These are phyloP conservation scores for Arabis hirsuta DNA, from an alignment of 345 rosid genomes.

Conservation along the genomic window DNA sequence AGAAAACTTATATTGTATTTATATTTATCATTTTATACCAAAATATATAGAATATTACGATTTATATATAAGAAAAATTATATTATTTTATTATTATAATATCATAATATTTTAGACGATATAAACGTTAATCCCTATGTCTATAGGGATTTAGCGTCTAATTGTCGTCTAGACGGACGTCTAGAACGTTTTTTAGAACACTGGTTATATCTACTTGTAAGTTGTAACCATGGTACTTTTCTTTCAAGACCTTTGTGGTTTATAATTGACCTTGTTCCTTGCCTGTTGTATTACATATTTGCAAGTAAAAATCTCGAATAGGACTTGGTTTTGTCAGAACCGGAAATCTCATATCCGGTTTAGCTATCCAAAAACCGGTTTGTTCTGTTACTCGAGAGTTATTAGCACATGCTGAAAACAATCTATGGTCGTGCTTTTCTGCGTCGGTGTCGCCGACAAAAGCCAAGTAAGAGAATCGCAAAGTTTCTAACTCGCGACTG, in stretches of 20 bases:
- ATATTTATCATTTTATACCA: too few relatives aligned
- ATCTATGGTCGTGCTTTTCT: not conserved
- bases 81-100: too few relatives aligned
- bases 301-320: not conserved
- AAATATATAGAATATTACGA: too few relatives aligned
- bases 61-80: too few relatives aligned
- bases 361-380: not conserved
- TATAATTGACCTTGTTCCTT: too few relatives aligned
- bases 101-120: too few relatives aligned
- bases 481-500: not conserved
- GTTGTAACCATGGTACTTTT: conserved; percentile 18
- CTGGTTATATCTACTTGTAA: not conserved
- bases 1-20: too few relatives aligned
- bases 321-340: not conserved
- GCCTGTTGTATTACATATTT: not conserved
- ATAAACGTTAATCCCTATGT: too few relatives aligned
- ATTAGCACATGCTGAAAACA: conserved; percentile 5
- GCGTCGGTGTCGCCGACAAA: conserved; percentile 37
- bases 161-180: too few relatives aligned
- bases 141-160: too few relatives aligned
- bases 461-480: not conserved
- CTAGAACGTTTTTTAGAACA: too few relatives aligned
- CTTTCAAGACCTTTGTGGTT: not conserved
- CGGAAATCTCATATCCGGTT: conserved; percentile 5
- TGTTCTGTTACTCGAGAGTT: not conserved